phyloP scores from a whole-genome alignment of 768 basidiomycete species.

The Leccinellum albellum region DNA sequence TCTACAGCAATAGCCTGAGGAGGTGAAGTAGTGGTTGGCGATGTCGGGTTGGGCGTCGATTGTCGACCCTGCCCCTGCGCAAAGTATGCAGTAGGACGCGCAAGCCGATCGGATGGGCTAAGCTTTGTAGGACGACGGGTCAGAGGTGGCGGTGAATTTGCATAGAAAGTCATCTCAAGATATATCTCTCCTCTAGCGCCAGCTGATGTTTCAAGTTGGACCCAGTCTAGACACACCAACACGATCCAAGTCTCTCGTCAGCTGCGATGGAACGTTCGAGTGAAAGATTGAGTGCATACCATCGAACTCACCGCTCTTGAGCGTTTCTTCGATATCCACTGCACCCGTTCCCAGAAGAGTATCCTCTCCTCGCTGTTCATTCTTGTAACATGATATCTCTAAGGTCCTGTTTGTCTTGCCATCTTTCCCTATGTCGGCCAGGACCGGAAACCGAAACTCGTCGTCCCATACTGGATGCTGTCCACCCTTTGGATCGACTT shows the following conservation, averaged over 20 bases:
- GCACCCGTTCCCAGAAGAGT: slow-evolving; percentile 68
- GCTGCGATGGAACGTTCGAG: not conserved
- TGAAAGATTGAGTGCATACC: slow-evolving; percentile 48
- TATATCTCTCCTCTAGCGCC: slow-evolving; percentile 80
- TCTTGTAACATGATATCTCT: slow-evolving; percentile 74
- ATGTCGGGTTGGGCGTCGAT: slow-evolving; percentile 9
- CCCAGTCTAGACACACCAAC: slow-evolving; percentile 56
- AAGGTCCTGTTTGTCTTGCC: slow-evolving; percentile 47
- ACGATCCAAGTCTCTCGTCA: slow-evolving; percentile 7
- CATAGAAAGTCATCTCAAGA: slow-evolving; percentile 91
- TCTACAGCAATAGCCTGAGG: not conserved
- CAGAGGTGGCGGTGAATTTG: slow-evolving; percentile 58
- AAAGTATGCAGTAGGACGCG: slow-evolving; percentile 35
- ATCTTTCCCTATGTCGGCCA: slow-evolving; percentile 54
- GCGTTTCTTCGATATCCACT: slow-evolving; percentile 72
- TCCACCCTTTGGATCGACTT: slow-evolving; percentile 78
- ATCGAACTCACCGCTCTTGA: slow-evolving; percentile 88
- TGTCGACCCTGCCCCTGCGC: slow-evolving; percentile 24
- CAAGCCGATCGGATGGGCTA: slow-evolving; percentile 46
- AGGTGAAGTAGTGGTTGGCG: slow-evolving; percentile 10
- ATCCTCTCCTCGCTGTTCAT: slow-evolving; percentile 71
- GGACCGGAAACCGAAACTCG: slow-evolving; percentile 75
- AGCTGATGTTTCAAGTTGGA: slow-evolving; percentile 53
- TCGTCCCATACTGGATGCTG: slow-evolving; percentile 94
- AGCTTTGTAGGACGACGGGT: slow-evolving; percentile 53